Conservation (phyloP, 495 filamentous ascomycete genomes). For the Margaritispora aquatica region DNA sequence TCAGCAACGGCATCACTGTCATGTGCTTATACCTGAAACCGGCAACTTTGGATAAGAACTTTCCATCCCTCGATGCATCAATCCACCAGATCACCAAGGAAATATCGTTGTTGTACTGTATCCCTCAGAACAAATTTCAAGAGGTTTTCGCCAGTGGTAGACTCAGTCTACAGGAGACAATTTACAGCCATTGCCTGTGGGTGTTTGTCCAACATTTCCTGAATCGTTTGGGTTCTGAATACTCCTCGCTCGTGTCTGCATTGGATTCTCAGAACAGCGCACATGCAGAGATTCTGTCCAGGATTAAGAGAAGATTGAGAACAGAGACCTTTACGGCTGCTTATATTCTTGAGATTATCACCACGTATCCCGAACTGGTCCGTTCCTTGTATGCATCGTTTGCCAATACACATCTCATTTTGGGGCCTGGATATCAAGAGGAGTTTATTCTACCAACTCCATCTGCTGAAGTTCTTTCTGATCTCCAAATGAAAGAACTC, state of each 20-base stretch:
- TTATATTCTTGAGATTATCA: conserved; percentile 96
- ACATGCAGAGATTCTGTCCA: conserved; percentile 86
- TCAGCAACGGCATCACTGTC: conserved; percentile 95
- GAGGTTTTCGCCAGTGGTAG: conserved; percentile 79
- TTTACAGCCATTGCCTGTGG: conserved; percentile 96
- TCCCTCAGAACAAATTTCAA: conserved; percentile 95
- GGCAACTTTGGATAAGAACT: conserved; percentile 39
- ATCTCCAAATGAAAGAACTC: conserved; percentile 67
- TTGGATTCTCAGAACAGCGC: conserved; percentile 73
- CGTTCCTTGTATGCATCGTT: conserved; percentile 87
- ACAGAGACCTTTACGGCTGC: conserved; percentile 97
- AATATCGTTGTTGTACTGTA: conserved; percentile 91
- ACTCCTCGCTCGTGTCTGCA: conserved; percentile 75
- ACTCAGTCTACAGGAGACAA: conserved; percentile 91
- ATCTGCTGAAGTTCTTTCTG: conserved; percentile 70
- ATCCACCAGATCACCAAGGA: conserved; percentile 99
- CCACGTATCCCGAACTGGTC: conserved; percentile 81
- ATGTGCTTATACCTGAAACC: conserved; percentile 91
- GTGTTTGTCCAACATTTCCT: conserved; percentile 97
- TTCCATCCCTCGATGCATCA: conserved; percentile 80
- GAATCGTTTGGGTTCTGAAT: conserved; percentile 86
- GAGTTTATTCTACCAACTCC: conserved; percentile 60
- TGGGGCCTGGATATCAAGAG: conserved; percentile 57
- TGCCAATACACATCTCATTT: conserved; percentile 83
- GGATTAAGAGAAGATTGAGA: conserved; percentile 91